These are phyloP conservation scores for Bremia lactucae DNA, from an alignment of 352 stramenopile genomes.

Conservation along the genomic window DNA sequence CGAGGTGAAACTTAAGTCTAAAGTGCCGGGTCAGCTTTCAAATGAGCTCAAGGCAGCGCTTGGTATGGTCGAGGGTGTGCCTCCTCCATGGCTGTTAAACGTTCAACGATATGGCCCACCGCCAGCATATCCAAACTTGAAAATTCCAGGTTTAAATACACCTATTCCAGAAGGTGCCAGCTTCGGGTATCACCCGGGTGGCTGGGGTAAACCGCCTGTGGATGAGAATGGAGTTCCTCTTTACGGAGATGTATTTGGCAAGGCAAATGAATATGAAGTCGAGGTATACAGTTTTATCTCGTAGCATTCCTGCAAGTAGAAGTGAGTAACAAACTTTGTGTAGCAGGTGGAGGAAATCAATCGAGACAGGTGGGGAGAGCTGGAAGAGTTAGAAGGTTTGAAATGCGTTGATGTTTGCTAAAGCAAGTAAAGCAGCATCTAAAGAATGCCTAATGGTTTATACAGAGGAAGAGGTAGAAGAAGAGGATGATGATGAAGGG, in stretches of 20 bases:
- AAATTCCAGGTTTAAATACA: slow-evolving; percentile 95
- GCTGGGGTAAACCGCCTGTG: slow-evolving; percentile 96
- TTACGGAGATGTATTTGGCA: slow-evolving; percentile 94
- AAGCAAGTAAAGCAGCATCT: no score
- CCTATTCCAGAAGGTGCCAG: slow-evolving; percentile 89
- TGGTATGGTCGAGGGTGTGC: slow-evolving; percentile 88
- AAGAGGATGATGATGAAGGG: slow-evolving; percentile 24
- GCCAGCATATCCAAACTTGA: slow-evolving; percentile 92
- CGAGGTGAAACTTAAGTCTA: slow-evolving; percentile 84
- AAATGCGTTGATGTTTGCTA: slow-evolving; percentile 1
- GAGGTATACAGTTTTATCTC: slow-evolving; percentile 12
- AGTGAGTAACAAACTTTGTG: slow-evolving; percentile 3
- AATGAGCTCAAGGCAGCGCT: slow-evolving; percentile 86
- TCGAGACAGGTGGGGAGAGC: slow-evolving; percentile 57
- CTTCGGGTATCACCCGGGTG: slow-evolving; percentile 94
- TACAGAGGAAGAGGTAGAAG: slow-evolving; percentile 27
- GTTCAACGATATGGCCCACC: slow-evolving; percentile 97
- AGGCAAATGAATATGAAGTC: slow-evolving; percentile 25
- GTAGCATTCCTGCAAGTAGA: background rate
- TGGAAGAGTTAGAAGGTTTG: slow-evolving; percentile 52
- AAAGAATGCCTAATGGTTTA: no score
- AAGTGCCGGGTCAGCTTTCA: slow-evolving; percentile 84
- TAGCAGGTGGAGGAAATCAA: slow-evolving; percentile 36
- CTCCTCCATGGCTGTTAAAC: slow-evolving; percentile 96
- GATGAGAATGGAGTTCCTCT: slow-evolving; percentile 92